phyloP scores from a whole-genome alignment of 306 rosid species.

The Herpetospermum pedunculosum region DNA sequence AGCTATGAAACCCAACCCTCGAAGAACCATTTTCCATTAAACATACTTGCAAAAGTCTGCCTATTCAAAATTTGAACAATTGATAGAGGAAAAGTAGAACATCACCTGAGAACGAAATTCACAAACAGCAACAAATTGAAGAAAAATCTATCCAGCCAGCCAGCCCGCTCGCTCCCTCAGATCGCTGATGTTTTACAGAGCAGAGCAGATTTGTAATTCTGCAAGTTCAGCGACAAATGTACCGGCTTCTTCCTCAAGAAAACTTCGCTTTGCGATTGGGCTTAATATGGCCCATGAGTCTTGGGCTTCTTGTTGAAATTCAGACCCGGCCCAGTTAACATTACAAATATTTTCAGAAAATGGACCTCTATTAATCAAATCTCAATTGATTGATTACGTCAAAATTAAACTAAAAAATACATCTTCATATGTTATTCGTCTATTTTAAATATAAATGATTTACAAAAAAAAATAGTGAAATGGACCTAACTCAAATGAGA shows the following conservation, averaged over 20 bases:
- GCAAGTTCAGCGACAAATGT: background rate
- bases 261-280: background rate
- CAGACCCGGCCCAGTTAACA: background rate
- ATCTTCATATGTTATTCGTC: too few relatives aligned
- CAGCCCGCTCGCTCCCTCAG: background rate
- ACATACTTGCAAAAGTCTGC: background rate
- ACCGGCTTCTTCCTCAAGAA: conserved; percentile 4
- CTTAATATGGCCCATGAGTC: background rate
- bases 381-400: too few relatives aligned
- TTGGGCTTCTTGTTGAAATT: background rate
- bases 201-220: background rate
- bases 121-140: background rate
- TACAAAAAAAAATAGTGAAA: too few relatives aligned
- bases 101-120: background rate
- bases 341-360: background rate
- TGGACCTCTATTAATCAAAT: too few relatives aligned
- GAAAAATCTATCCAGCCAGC: background rate
- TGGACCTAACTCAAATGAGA: too few relatives aligned
- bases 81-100: background rate
- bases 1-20: background rate
- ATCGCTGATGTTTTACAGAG: background rate
- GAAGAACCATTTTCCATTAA: background rate
- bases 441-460: too few relatives aligned
- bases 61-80: background rate
- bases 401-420: too few relatives aligned